phyloP scores from a whole-genome alignment of 2,329 filamentous ascomycete genomes.

The Emmonsiellopsis sp. region DNA sequence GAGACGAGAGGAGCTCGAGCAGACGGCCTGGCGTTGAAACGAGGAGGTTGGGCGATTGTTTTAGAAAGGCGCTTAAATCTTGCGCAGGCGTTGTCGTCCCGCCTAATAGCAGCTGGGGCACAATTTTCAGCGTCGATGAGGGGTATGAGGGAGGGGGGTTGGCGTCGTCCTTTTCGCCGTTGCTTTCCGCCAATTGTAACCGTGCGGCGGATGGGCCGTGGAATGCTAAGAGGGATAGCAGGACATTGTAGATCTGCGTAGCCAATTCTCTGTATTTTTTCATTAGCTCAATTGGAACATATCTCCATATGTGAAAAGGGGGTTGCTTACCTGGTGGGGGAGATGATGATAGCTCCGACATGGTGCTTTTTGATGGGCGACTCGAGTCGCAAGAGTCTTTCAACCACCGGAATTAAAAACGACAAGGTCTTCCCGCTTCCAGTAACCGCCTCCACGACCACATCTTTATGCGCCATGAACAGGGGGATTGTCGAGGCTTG shows the following conservation, averaged over 20 bases:
- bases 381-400: constrained; percentile 69
- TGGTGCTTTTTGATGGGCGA: constrained; percentile 84
- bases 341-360: constrained; percentile 82
- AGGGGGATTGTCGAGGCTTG: constrained; percentile 85
- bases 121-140: constrained; percentile 48
- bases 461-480: constrained; percentile 82
- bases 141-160: constrained; percentile 29
- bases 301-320: neutral
- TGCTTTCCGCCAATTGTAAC: constrained; percentile 31
- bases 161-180: constrained; percentile 20
- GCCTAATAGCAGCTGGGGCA: constrained; percentile 83
- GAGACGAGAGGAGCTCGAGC: constrained; percentile 75
- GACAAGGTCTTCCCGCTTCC: constrained; percentile 85
- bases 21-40: constrained; percentile 86
- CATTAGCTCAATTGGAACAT: constrained; percentile 7
- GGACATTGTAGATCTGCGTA: constrained; percentile 76
- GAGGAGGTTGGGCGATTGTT: constrained; percentile 75
- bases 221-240: constrained; percentile 69
- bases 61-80: constrained; percentile 77
- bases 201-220: constrained; percentile 62
- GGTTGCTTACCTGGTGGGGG: constrained; percentile 57
- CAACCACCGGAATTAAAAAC: constrained; percentile 74
- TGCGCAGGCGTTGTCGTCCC: constrained; percentile 68
- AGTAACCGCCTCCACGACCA: constrained; percentile 87
- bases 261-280: constrained; percentile 62